phyloP scores from a whole-genome alignment of 2,329 filamentous ascomycete genomes.

The Aspergillus fijiensis region DNA sequence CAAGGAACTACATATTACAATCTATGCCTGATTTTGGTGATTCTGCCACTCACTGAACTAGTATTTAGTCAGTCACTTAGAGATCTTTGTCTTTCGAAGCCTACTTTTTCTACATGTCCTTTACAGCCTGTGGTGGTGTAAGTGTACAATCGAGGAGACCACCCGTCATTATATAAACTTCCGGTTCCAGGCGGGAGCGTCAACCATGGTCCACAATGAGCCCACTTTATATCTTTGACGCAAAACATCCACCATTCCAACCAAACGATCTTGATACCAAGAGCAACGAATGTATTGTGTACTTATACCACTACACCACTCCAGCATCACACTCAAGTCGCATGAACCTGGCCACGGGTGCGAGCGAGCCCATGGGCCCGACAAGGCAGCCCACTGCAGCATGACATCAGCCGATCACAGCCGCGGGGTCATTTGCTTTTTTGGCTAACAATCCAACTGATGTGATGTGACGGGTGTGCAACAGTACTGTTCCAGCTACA shows the following conservation, averaged over 20 bases:
- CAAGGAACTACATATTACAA: no score
- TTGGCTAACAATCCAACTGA: no score
- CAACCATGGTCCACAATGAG: background rate
- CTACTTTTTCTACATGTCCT: no score
- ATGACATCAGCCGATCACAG: conserved; percentile 31
- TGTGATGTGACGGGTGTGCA: no score
- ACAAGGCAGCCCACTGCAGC: conserved; percentile 13
- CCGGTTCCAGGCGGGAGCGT: background rate
- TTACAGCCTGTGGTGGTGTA: no score
- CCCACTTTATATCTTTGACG: background rate
- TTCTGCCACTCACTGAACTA: no score
- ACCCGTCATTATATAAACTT: background rate
- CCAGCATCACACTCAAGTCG: background rate
- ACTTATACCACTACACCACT: background rate
- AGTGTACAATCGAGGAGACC: no score
- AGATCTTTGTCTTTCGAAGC: no score
- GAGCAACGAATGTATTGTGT: background rate
- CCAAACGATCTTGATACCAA: background rate
- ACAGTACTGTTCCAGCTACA: no score
- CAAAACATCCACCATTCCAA: background rate
- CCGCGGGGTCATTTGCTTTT: no score
- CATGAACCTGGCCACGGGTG: conserved; percentile 23
- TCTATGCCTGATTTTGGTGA: no score
- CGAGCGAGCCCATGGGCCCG: background rate
- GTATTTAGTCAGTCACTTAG: no score